Conservation (phyloP, 2,329 filamentous ascomycete species). For the Pestalotiopsis sp. region DNA sequence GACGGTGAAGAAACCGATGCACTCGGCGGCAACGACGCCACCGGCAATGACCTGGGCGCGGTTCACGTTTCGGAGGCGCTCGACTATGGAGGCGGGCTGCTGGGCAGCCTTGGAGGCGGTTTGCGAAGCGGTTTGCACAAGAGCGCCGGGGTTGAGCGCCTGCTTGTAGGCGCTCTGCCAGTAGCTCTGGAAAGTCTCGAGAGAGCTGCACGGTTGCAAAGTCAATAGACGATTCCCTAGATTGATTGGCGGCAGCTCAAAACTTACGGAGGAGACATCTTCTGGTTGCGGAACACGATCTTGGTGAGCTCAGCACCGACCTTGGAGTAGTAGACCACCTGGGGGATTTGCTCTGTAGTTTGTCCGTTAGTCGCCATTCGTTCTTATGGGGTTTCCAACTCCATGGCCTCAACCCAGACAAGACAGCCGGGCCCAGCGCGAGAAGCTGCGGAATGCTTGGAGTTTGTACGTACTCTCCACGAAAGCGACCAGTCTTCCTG, state of each 20-base stretch:
- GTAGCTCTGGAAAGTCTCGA: conserved; percentile 84
- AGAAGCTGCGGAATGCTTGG: background rate
- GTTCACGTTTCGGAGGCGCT: conserved; percentile 69
- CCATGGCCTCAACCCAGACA: background rate
- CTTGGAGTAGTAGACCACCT: conserved; percentile 87
- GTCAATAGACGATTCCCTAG: conserved; percentile 14
- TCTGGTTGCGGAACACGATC: conserved; percentile 84
- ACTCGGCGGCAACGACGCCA: conserved; percentile 81
- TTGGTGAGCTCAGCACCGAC: conserved; percentile 86
- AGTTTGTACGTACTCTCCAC: conserved; percentile 75
- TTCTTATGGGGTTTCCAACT: background rate
- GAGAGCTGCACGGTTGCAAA: conserved; percentile 54
- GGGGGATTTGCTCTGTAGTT: conserved; percentile 79
- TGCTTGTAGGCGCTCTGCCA: conserved; percentile 75
- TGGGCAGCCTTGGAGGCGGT: conserved; percentile 52
- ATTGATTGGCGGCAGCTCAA: background rate
- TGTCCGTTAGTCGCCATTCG: background rate
- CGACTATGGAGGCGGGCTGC: conserved; percentile 34
- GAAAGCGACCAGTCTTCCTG: conserved; percentile 76
- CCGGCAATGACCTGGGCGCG: conserved; percentile 70
- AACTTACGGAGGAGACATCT: conserved; percentile 94
- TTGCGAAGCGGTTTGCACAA: conserved; percentile 51
- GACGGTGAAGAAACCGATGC: conserved; percentile 95
- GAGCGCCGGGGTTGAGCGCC: conserved; percentile 67
- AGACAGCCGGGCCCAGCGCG: background rate